Base-by-base conservation (phyloP, 1,284 basidiomycete species). In the Papiliotrema laurentii region DNA sequence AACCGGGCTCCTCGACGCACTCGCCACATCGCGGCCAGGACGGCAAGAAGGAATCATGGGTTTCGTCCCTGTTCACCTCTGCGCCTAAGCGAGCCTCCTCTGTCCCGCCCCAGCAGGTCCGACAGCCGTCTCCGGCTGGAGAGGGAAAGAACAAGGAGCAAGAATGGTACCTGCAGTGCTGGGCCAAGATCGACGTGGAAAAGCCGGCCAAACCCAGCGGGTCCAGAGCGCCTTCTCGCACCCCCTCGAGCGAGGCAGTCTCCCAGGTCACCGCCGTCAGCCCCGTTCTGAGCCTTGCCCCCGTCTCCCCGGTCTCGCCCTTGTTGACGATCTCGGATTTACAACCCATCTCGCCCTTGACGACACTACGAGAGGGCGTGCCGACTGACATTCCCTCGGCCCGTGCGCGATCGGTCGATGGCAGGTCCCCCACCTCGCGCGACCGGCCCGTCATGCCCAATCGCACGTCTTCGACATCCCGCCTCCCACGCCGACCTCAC, bases 161-260 rank as follows among this genome's bases (percentile, higher is more conserved):
- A 35, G 30, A 50, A 38, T 41, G 35, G 34, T 45, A 44, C 11
- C 28, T 61, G 21, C 42, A 50, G 24, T 63, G 60, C 46, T 63
- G 49, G 42, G 53, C 58, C 47, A 56, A 51, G 45, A 45, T 57
- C 35, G 53, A 57, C 14, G 51, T 52, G 21, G 36, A 47, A 18
- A 16, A 30, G n/a, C n/a, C 16, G 18, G 11, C 31, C 19, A 42
- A 10, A 4, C 21, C 2, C 36, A 24, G 26, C 18, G 35, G 42
- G 14, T 31, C 27, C 28, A 14, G 26, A 9, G 10, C 41, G 10
- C 33, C 41, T 30, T 43, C 41, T 19, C 13, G 41, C 6, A 14
- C 28, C 5, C 18, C 31, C 18, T 42, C 38, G 33, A 22, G 5
- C 10, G 28, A 48, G 28, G 18, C 25, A n/a, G n/a, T n/a, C n/a